These are phyloP conservation scores for Didymella exigua DNA, from an alignment of 2,329 filamentous ascomycete species.

Conservation along the genomic window DNA sequence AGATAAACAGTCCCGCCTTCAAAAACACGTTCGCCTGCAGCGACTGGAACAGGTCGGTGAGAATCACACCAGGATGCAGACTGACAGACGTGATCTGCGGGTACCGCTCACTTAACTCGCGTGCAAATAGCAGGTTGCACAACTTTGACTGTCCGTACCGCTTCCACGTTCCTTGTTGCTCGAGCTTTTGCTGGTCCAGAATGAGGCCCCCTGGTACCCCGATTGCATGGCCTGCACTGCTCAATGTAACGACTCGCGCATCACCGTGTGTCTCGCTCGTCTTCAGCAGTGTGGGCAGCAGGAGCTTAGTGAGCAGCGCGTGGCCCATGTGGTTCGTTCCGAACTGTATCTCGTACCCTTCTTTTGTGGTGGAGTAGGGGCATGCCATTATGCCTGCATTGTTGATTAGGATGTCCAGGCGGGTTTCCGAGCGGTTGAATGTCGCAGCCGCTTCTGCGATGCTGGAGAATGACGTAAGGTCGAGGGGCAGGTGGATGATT, in stretches of 20 bases:
- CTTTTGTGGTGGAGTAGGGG: conserved; percentile 49
- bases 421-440: conserved; percentile 44
- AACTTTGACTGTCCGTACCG: conserved; percentile 59
- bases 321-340: conserved; percentile 61
- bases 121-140: conserved; percentile 56
- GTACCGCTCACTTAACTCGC: conserved; percentile 51
- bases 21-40: conserved; percentile 34
- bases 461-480: conserved; percentile 52
- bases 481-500: conserved; percentile 49
- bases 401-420: conserved; percentile 55
- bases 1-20: conserved; percentile 34
- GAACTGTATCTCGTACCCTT: conserved; percentile 59
- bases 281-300: conserved; percentile 51
- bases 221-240: conserved; percentile 38
- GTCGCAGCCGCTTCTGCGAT: conserved; percentile 45
- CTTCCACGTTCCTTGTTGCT: conserved; percentile 34
- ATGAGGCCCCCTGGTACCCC: conserved; percentile 40
- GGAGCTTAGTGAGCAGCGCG: conserved; percentile 54
- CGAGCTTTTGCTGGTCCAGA: conserved; percentile 44
- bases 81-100: conserved; percentile 53
- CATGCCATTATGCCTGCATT: conserved; percentile 55
- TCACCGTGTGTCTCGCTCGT: conserved; percentile 51
- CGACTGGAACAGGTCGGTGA: conserved; percentile 50
- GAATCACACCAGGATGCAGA: conserved; percentile 57
- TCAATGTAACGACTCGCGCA: conserved; percentile 54